These are phyloP conservation scores for Chrysoporthe deuterocubensis DNA, from an alignment of 2,329 filamentous ascomycete genomes.

Conservation along the genomic window DNA sequence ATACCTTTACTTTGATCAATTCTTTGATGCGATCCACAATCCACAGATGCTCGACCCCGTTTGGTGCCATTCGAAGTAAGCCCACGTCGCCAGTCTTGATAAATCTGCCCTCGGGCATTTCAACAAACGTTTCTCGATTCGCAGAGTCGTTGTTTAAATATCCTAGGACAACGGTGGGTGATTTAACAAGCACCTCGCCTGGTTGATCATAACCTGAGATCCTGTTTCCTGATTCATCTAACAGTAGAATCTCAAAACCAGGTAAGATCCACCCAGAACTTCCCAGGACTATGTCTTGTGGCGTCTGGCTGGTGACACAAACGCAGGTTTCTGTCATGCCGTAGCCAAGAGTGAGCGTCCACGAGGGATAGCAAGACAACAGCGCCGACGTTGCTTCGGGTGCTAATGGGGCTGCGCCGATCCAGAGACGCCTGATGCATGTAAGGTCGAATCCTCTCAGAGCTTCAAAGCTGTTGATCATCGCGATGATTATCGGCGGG, in stretches of 20 bases:
- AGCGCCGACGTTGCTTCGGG: slow-evolving; percentile 1
- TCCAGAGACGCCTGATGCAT: background rate
- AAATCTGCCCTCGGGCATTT: slow-evolving; percentile 69
- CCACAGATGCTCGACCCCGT: slow-evolving; percentile 78
- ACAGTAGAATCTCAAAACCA: background rate
- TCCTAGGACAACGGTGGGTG: slow-evolving; percentile 76
- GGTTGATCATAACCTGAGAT: slow-evolving; percentile 63
- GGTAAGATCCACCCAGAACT: slow-evolving; percentile 4
- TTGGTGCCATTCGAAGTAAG: slow-evolving; percentile 63
- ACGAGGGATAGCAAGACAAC: background rate
- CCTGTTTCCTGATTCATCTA: slow-evolving; percentile 1
- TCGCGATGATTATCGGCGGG: background rate
- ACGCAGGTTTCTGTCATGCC: slow-evolving; percentile 9
- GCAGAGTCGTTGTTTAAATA: slow-evolving; percentile 88
- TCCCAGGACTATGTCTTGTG: background rate
- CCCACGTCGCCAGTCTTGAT: slow-evolving; percentile 87
- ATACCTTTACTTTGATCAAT: slow-evolving; percentile 55
- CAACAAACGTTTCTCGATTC: slow-evolving; percentile 75
- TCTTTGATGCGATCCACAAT: slow-evolving; percentile 74
- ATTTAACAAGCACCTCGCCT: slow-evolving; percentile 80
- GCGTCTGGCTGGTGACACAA: background rate
- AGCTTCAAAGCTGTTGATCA: background rate
- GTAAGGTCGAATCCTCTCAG: background rate
- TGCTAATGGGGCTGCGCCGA: background rate
- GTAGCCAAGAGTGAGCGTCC: background rate